phyloP scores from a whole-genome alignment of 805 yeast genomes.

The Candida maris region DNA sequence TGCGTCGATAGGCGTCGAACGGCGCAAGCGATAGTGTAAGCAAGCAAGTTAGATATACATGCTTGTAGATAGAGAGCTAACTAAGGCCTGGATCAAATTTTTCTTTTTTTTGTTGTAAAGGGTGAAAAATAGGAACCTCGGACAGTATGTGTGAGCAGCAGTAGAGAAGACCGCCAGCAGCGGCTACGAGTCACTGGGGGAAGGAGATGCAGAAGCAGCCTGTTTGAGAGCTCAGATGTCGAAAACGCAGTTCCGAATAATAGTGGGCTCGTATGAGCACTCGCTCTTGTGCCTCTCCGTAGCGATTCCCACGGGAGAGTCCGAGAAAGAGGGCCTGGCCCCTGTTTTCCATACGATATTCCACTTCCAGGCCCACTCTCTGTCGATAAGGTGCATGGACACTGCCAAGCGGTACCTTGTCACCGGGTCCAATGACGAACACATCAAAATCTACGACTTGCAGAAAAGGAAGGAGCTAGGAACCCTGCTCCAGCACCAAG shows the following conservation, averaged over 20 bases:
- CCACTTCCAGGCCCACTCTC: conserved; percentile 92
- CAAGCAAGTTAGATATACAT: too few species aligned
- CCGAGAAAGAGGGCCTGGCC: conserved; percentile 26
- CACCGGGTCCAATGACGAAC: conserved; percentile 94
- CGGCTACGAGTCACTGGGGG: too few species aligned
- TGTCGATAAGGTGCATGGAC: conserved; percentile 83
- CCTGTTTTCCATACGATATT: conserved; percentile 88
- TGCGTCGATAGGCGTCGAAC: too few species aligned
- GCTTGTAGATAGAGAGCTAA: too few species aligned
- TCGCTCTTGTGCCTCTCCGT: conserved; percentile 80
- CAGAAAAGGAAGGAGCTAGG: conserved; percentile 94
- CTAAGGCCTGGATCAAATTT: too few species aligned
- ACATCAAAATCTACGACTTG: conserved; percentile 87
- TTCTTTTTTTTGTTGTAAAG: too few species aligned
- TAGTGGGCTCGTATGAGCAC: conserved; percentile 96
- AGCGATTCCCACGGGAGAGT: conserved; percentile 43
- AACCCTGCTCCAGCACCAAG: conserved; percentile 79
- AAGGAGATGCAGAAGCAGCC: too few species aligned
- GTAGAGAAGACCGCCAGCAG: too few species aligned
- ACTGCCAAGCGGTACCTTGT: conserved; percentile 80
- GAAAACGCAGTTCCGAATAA: conserved; percentile 60
- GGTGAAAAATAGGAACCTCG: too few species aligned
- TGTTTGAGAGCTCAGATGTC: too few species aligned
- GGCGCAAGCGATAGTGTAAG: too few species aligned
- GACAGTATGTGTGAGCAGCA: too few species aligned